Evolutionary conservation across 148 eudicot genomes (phyloP), one percentile per base, ranked within the genome.

Genomic region (Rhododendron ferrugineum): DNA sequence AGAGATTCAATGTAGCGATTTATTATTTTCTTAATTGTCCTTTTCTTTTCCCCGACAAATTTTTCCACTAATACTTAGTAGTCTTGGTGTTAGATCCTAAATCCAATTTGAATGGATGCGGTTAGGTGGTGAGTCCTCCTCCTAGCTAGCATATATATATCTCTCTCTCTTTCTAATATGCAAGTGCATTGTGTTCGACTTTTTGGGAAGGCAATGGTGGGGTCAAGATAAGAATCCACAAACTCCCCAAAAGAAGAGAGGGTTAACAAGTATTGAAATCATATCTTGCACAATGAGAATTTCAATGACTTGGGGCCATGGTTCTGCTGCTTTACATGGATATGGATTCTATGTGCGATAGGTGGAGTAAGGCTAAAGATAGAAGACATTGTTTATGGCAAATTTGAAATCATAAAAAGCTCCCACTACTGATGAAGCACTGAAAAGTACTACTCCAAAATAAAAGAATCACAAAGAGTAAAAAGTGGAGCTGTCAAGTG

Each of bases 351-450:
- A 78, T 85, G 66, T 64, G 66, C 72, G 86, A 85, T 66, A 82
- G 86, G 80, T 89, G 90, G 90, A 89, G 88, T 84, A 58, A 82
- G 87, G 56, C 52, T 82, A 86, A 84, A 86, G 87, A 82, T 84
- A 78, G 72, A 23, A 79, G 83, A 82, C 80, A n/a, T 79, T 58
- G 37, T 74, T 84, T 83, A 83, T 84, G 84, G 88, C 86, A 87
- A 37, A 77, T 79, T 83, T 88, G 89, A 88, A 85, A 82, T 75
- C 60, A 16, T 44, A 85, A 81, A 74, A 88, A 50, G n/a, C 70
- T 15, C 82, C 87, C 86, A 85, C 89, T 81, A 81, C 30, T 20
- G 77, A 56, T 75, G 84, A 80, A 78, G 52, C 79, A 49, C 66
- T 47, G 46, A 23, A 79, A 80, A 72, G 82, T 58, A 40, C 44